Base-by-base conservation (phyloP, 1,284 basidiomycete genomes). In the Somion occarium region DNA sequence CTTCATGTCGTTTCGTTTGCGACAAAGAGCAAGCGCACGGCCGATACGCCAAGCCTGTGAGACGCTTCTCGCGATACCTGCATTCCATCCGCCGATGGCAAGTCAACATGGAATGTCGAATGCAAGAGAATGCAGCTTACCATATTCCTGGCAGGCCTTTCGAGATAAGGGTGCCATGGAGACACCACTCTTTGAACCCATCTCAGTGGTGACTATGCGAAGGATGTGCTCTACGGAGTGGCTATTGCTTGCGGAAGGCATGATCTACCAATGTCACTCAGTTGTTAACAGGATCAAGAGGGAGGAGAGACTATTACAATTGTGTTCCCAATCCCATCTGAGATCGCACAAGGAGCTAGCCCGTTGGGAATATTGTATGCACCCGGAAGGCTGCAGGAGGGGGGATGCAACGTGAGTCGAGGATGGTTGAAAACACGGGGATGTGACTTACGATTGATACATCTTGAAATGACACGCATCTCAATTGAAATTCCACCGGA, bases 11-110 rank as follows among this genome's bases (percentile, higher is more conserved):
- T 64, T 65, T 18, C 48, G 53, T 48, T 59, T 58, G 42, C 61
- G 56, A 52, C 61, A 64, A 0, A 61, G 54, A 0, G 64, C 63
- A 37, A 68, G 58, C 12, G 64, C 64, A 24, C 76, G 69, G 7
- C 80, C 79, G 25, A 81, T 71, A 22, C 78, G 66, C 79, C 79
- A 81, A 1, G 74, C 72, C 59, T 78, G 76, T 30, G 77, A 80
- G 23, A 76, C 69, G 19, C 73, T 76, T 38, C 72, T 73, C 3
- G 69, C 64, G 3, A 81, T 66, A 3, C 65, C 63, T 64, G 45
- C 2, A 41, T 15, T 7, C 3, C 12, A 37, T 37, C 13, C 23
- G 13, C 12, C 18, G 48, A 43, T 12, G 9, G 26, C 41, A 1
- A 26, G 20, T 19, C 20, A n/a, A 19, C 2, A 43, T 43, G 24